Conservation (phyloP, 169 alveolate genomes). For the Plasmodium falciparum region DNA sequence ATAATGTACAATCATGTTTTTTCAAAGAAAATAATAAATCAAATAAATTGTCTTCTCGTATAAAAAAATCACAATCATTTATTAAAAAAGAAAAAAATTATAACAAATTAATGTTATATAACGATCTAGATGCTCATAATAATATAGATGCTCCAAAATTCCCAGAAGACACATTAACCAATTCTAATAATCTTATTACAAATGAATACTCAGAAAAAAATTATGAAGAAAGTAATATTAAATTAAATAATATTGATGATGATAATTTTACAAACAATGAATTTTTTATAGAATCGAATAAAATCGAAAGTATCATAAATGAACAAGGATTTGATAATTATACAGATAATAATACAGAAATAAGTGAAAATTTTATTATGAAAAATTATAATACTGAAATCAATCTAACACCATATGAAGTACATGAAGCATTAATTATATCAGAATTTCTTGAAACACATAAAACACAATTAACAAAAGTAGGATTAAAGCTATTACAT, state of each 20-base stretch:
- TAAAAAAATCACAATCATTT: conserved; percentile 1
- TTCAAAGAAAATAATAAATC: not conserved
- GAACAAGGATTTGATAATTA: conserved; percentile 6
- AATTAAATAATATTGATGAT: not conserved
- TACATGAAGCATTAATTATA: conserved; percentile 75
- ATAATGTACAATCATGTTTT: not conserved
- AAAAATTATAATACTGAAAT: conserved; percentile 69
- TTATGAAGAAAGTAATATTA: not conserved
- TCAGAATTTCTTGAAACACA: conserved; percentile 68
- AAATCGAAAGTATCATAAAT: conserved; percentile 12
- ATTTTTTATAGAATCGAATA: conserved; percentile 17
- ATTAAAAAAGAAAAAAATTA: not conserved
- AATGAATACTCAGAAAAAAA: conserved; percentile 17
- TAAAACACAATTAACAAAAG: conserved; percentile 72
- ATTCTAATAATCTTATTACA: not conserved
- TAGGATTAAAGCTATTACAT: conserved; percentile 61
- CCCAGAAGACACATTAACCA: conserved; percentile 49
- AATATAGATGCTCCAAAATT: conserved; percentile 37
- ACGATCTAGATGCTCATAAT: not conserved
- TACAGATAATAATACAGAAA: conserved; percentile 57
- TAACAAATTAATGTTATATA: not conserved
- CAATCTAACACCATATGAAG: conserved; percentile 73
- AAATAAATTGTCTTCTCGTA: not conserved
- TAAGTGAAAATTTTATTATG: conserved; percentile 62
- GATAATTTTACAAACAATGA: conserved; percentile 11